Base-by-base conservation (phyloP, 345 rosid species). In the Syzygium aromaticum region DNA sequence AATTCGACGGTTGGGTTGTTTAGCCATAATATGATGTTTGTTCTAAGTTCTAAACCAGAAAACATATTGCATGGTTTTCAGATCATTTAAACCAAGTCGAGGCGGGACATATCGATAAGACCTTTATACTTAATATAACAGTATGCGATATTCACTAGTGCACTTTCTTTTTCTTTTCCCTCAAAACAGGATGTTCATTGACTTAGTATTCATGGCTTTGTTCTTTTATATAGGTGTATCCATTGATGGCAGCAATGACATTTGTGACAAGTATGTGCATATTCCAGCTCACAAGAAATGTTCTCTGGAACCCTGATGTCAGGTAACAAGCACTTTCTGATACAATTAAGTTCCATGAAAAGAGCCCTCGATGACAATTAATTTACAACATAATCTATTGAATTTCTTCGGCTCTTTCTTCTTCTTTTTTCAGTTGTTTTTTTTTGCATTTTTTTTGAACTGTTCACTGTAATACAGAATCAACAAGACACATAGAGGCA, bases 211-310 rank as follows among this genome's bases (percentile, higher is more conserved):
- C 25, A 73, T 73, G 25, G 14, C 80, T 40, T 14, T 38, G 14
- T 87, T 51, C 52, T 40, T 53, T 14, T 28, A 10, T 3, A 63
- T 88, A 95, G 98, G 93, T 96, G 23, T 96, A 92, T 86, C 98
- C 99, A 11, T 89, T 95, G n/a, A 22, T 95, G 86, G 99, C 92
- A 63, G 96, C 99, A 15, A 94, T 96, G 99, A 88, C 94, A 16
- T 94, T 95, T 52, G 96, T 95, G 33, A 89, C 96, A 33, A 87
- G 94, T 33, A 64, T 95, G 90, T 93, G 94, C 84, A 56, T 91
- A 84, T 95, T 96, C 77, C 97, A 95, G 90, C 95, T 95, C 80
- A 92, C 95, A 15, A 93, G 97, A 73, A 94, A 93, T 85, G 88
- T 93, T 28, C 22, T 95, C 57, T 67, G 84, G 38, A 96, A 96